Conservation (phyloP, 1,284 basidiomycete species). For the Thelephora terrestris region DNA sequence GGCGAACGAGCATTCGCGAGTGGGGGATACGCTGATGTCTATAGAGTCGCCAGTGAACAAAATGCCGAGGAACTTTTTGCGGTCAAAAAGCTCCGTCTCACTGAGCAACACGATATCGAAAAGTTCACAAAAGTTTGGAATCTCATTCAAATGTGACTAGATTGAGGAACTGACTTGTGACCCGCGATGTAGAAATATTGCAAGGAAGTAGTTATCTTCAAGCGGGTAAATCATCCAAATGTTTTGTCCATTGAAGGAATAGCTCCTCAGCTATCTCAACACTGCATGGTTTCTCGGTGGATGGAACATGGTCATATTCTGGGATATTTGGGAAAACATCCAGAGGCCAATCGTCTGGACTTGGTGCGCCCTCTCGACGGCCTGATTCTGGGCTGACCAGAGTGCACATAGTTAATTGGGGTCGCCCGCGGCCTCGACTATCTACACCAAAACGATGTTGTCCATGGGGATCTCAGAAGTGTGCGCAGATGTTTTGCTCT, state of each 20-base stretch:
- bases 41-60: not conserved
- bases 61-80: not conserved
- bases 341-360: conserved; percentile 4
- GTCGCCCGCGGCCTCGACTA: not conserved
- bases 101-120: not conserved
- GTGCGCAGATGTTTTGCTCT: not conserved
- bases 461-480: conserved; percentile 1
- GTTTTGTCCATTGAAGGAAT: not conserved
- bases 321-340: conserved; percentile 3
- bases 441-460: not conserved
- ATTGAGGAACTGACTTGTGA: not conserved
- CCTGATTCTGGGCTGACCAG: not conserved
- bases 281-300: conserved; percentile 8
- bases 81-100: conserved; percentile 6
- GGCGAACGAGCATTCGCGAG: not conserved
- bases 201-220: not conserved
- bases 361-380: conserved; percentile 1
- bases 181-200: not conserved
- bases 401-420: not conserved
- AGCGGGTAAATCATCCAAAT: not conserved
- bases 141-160: not conserved
- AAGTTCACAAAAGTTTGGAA: no score
- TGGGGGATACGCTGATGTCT: conserved; percentile 11
- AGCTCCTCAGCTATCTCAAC: not conserved
- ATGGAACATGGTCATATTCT: conserved; percentile 6